phyloP scores from a whole-genome alignment of 192 early-diverging fungal species.

The Mortierella claussenii region DNA sequence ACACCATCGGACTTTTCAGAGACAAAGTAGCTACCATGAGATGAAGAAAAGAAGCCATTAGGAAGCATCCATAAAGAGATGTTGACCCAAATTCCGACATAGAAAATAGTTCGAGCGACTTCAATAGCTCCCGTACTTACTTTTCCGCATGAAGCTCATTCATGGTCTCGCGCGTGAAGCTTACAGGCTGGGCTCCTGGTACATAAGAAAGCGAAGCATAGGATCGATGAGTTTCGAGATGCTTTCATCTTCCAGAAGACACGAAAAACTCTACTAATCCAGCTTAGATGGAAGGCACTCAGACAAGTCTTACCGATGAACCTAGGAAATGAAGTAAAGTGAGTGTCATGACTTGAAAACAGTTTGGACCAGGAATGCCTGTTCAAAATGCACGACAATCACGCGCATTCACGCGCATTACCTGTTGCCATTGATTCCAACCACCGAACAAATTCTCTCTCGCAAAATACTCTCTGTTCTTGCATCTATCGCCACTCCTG shows the following conservation, averaged over 20 bases:
- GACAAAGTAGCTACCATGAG: conserved; percentile 70
- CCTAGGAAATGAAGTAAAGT: conserved; percentile 9
- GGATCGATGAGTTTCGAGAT: no score
- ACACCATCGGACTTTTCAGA: conserved; percentile 89
- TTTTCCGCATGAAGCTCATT: conserved; percentile 65
- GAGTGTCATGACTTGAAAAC: no score
- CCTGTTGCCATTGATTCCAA: conserved; percentile 42
- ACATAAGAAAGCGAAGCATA: neutral
- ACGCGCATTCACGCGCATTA: no score
- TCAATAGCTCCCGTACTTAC: no score
- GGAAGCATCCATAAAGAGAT: neutral
- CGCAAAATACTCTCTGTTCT: conserved; percentile 29
- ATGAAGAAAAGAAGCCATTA: neutral
- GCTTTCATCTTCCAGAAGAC: no score
- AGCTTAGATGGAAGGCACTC: neutral
- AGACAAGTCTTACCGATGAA: conserved; percentile 16
- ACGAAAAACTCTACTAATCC: no score
- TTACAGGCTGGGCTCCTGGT: conserved; percentile 73
- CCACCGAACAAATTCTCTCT: conserved; percentile 23
- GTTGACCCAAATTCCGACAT: neutral
- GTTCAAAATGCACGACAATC: no score
- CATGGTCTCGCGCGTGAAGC: conserved; percentile 63
- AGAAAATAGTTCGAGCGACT: no score
- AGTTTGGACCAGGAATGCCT: no score
- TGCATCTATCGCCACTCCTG: conserved; percentile 32